These are phyloP conservation scores for Boletus subparvulus DNA, from an alignment of 768 basidiomycete species.

Conservation along the genomic window DNA sequence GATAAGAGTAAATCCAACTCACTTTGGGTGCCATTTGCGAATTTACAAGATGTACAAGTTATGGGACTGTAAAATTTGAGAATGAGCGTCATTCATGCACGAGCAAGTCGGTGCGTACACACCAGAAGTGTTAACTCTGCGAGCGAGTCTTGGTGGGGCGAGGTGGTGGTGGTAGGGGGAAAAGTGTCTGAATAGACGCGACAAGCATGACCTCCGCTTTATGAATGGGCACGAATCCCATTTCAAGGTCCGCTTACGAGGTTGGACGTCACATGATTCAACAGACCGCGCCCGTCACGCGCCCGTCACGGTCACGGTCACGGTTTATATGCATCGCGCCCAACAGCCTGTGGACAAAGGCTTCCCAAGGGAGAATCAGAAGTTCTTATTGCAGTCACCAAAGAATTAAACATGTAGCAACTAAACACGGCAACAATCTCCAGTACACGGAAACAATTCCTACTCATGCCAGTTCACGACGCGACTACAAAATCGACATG, in stretches of 20 bases:
- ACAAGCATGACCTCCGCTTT: slow-evolving; percentile 29
- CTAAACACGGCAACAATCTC: background rate
- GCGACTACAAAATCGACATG: background rate
- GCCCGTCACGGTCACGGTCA: slow-evolving; percentile 25
- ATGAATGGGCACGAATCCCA: slow-evolving; percentile 33
- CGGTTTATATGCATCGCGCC: slow-evolving; percentile 9
- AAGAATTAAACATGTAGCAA: background rate
- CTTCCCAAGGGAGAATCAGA: background rate
- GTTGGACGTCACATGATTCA: slow-evolving; percentile 33
- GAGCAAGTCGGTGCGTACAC: slow-evolving; percentile 3
- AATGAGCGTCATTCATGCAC: slow-evolving; percentile 15
- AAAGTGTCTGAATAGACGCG: slow-evolving; percentile 30
- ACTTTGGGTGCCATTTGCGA: slow-evolving; percentile 40
- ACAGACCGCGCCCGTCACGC: slow-evolving; percentile 38
- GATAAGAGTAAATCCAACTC: slow-evolving; percentile 9
- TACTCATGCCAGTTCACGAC: background rate
- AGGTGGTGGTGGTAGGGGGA: slow-evolving; percentile 33
- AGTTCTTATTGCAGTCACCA: background rate
- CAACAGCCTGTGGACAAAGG: too few species aligned
- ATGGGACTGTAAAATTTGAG: slow-evolving; percentile 21
- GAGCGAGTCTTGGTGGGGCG: slow-evolving; percentile 14
- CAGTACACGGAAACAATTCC: background rate
- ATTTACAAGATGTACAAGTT: slow-evolving; percentile 34
- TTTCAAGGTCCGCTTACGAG: slow-evolving; percentile 35
- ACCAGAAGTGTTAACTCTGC: slow-evolving; percentile 26